phyloP scores from a whole-genome alignment of 2,329 filamentous ascomycete species.

The Arthroderma sp. region DNA sequence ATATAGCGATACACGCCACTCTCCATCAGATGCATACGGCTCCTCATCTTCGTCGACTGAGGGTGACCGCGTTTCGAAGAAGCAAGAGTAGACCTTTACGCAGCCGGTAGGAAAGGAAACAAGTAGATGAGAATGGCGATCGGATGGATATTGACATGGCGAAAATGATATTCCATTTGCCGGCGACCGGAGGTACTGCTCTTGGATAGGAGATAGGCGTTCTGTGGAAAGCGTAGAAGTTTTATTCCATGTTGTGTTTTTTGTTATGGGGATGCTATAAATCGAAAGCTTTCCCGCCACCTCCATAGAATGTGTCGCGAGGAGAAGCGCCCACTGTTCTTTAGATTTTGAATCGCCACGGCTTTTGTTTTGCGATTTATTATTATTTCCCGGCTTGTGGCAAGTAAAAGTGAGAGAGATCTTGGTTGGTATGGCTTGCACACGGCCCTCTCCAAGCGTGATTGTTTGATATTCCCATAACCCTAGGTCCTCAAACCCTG shows the following conservation, averaged over 20 bases:
- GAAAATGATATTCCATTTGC: slow-evolving; percentile 42
- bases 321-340: slow-evolving; percentile 30
- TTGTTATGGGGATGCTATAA: slow-evolving; percentile 28
- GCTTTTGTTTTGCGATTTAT: slow-evolving; percentile 20
- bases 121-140: slow-evolving; percentile 41
- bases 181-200: slow-evolving; percentile 36
- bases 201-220: slow-evolving; percentile 32
- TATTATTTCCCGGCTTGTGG: slow-evolving; percentile 19
- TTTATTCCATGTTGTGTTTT: slow-evolving; percentile 12
- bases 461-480: slow-evolving; percentile 35
- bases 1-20: slow-evolving; percentile 30
- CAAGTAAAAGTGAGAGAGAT: slow-evolving; percentile 42
- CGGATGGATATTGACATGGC: slow-evolving; percentile 38
- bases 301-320: slow-evolving; percentile 34
- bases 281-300: slow-evolving; percentile 32
- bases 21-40: slow-evolving; percentile 23
- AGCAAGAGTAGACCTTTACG: slow-evolving; percentile 45
- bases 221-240: slow-evolving; percentile 21
- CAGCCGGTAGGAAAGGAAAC: slow-evolving; percentile 42
- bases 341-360: slow-evolving; percentile 9
- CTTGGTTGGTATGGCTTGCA: slow-evolving; percentile 37
- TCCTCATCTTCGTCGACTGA: slow-evolving; percentile 21
- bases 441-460: slow-evolving; percentile 33
- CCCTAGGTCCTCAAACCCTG: slow-evolving; percentile 22
- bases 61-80: slow-evolving; percentile 20